Base-by-base conservation (phyloP, 805 yeast species). In the Metschnikowia colocasiae region DNA sequence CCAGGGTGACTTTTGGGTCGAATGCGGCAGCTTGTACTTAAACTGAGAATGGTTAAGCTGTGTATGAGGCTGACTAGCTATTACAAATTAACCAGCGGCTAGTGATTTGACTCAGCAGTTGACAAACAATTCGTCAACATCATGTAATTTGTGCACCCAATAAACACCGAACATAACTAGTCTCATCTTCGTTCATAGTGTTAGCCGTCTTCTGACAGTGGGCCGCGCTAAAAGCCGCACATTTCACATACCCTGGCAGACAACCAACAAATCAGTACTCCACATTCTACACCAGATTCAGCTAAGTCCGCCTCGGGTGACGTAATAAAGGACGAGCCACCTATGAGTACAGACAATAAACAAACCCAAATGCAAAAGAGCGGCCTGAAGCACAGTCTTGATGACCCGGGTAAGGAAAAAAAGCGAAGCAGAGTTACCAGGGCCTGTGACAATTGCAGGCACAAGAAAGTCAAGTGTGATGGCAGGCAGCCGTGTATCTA, bases 401-500 rank as follows among this genome's bases (percentile, higher is more conserved):
- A 32, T 33, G 45, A 31, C 22, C 23, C 39, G 13, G 26, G 25
- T 16, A 40, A 35, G 27, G 56, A 51, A 10, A 29, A 46, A 23
- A 83, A 82, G 58, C 69, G 87, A 27, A 71, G 80, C 55, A 67
- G 91, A 47, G 91, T 84, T 32, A 79, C 86, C 1, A 67, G 87
- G 46, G 94, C 94, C 2, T 86, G 94, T 59, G 86, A 82, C 56
- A 81, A 78, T 53, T 85, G 94, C 62, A 74, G 92, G 18, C 78
- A 76, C 64, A 85, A 83, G 65, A 86, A 86, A 60, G 87, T 85
- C 52, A 82, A 83, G 60, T 86, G 95, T 64, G 90, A 85, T 61
- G 94, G 92, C 4, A 76, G 78, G 56, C 83, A 78, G 56, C 94
- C 92, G 1, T 86, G 95, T 62, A 77, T 80, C 27, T 88, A 83